Base-by-base conservation (phyloP, 768 basidiomycete genomes). In the Holtermanniella nyarrowii region DNA sequence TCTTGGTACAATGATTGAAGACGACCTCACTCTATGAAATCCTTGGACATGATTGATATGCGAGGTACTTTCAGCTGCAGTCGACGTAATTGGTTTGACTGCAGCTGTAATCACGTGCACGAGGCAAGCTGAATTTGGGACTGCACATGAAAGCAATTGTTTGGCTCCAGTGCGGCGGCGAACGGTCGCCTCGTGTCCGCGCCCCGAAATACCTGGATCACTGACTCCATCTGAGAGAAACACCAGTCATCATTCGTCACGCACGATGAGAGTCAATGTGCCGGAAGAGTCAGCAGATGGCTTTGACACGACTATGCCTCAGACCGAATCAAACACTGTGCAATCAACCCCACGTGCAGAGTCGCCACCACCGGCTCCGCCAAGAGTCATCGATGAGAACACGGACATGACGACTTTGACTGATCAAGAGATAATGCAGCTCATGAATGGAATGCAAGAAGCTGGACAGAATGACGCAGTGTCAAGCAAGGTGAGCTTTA, bases 361-460 rank as follows among this genome's bases (percentile, higher is more conserved):
- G n/a, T n/a, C 31, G 31, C 31, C 31, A 37, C 16, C 46, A 7
- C 13, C 44, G 23, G 4, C 25, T 10, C n/a, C 25, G 11, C 25
- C 46, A 16, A 4, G 46, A 48, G 27, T 21, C 26, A 70, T 70
- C 16, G 66, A 70, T 44, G 68, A 70, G 63, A 66, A 59, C 40
- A 70, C 68, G 18, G 66, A 70, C 43, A 25, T 67, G 46, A 53
- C 62, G 5, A 70, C 68, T 0, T 61, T 70, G 61, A 70, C 68
- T 11, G 68, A 70, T 46, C 66, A 70, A 44, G 68, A 70, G 54
- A 70, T 70, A 42, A 70, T 66, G 64, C 60, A 54, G 45, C 46
- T 70, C 18, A 64, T 58, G 48, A 62, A 65, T 42, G 59, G 58
- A 5, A 68, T 65, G 63, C 56, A 61, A n/a, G 56, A 68, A 16